These are phyloP conservation scores for Zygoascus bituminiphila DNA, from an alignment of 805 yeast species.

Conservation along the genomic window DNA sequence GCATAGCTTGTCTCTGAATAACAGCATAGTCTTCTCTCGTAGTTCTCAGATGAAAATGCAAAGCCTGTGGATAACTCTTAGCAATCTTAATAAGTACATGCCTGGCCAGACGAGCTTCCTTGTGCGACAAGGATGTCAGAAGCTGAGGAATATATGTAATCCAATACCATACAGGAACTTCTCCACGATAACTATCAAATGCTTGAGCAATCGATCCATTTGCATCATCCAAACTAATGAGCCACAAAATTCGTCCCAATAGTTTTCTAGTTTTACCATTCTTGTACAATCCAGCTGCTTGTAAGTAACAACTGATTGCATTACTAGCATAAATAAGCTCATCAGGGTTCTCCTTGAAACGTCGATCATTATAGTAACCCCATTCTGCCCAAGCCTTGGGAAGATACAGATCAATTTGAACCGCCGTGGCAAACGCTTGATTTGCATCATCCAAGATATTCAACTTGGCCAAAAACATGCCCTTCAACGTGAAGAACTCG, in stretches of 20 bases:
- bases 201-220: constrained; percentile 76
- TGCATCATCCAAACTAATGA: constrained; percentile 82
- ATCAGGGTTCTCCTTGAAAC: constrained; percentile 74
- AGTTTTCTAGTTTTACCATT: constrained; percentile 83
- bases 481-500: constrained; percentile 93
- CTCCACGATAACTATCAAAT: constrained; percentile 87
- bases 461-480: constrained; percentile 91
- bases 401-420: constrained; percentile 84
- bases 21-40: constrained; percentile 90
- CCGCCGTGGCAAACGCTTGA: constrained; percentile 96
- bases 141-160: constrained; percentile 93
- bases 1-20: constrained; percentile 66
- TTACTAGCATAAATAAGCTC: constrained; percentile 82
- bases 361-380: constrained; percentile 90
- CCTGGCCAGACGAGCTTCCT: constrained; percentile 83
- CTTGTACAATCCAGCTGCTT: constrained; percentile 95
- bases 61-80: constrained; percentile 93
- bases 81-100: constrained; percentile 87
- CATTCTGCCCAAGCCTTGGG: constrained; percentile 99
- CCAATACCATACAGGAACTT: constrained; percentile 99
- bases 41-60: constrained; percentile 91
- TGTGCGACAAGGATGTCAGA: constrained; percentile 79
- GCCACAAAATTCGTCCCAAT: constrained; percentile 86
- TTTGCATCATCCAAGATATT: constrained; percentile 92
- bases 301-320: constrained; percentile 91